Conservation (phyloP, 1,284 basidiomycete species). For the Cutaneotrichosporon sp. region DNA sequence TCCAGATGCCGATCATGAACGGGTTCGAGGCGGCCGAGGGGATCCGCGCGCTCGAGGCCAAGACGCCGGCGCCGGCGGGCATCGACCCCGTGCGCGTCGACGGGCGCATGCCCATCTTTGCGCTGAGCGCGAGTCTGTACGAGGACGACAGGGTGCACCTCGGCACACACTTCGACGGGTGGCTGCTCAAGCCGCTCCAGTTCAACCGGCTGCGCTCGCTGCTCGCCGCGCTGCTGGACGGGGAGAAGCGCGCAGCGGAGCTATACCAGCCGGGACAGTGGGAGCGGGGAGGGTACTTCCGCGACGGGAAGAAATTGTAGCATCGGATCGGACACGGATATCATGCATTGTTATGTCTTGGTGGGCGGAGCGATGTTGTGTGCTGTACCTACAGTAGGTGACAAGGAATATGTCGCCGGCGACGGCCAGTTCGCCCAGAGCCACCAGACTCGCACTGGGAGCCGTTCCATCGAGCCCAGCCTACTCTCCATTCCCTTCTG, state of each 20-base stretch:
- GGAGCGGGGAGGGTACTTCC: slow-evolving; percentile 72
- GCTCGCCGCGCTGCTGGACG: slow-evolving; percentile 64
- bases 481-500: too few species aligned
- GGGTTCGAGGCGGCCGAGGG: slow-evolving; percentile 70
- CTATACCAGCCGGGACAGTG: slow-evolving; percentile 66
- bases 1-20: slow-evolving; percentile 85
- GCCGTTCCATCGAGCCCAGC: too few species aligned
- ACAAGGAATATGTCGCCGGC: too few species aligned
- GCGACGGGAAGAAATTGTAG: slow-evolving; percentile 24
- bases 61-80: not conserved
- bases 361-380: too few species aligned
- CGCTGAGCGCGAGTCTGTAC: slow-evolving; percentile 74
- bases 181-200: slow-evolving; percentile 84
- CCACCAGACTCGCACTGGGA: too few species aligned
- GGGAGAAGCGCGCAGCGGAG: slow-evolving; percentile 59
- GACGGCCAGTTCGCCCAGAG: too few species aligned
- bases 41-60: slow-evolving; percentile 66
- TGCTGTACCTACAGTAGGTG: too few species aligned
- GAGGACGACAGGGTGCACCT: slow-evolving; percentile 67
- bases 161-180: slow-evolving; percentile 71
- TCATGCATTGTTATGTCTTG: too few species aligned
- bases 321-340: too few species aligned
- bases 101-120: slow-evolving; percentile 75
- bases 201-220: slow-evolving; percentile 68
- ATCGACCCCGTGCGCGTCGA: slow-evolving; percentile 58